Evolutionary conservation across 2,329 filamentous ascomycete genomes (phyloP).

Genomic region (Biscogniauxia marginata): DNA sequence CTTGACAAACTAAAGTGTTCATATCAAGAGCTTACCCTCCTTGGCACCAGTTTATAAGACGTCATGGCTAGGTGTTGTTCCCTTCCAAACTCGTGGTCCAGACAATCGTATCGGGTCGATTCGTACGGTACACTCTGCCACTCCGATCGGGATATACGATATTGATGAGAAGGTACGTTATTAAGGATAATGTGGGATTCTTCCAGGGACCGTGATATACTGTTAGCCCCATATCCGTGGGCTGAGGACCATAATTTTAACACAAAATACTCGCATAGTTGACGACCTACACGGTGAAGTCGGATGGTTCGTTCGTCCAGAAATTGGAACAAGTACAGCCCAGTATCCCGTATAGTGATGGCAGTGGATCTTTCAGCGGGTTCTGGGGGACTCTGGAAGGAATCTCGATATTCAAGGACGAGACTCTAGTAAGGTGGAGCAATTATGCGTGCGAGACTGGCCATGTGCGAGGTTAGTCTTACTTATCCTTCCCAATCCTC

Average conservation of each 20-base stretch:
- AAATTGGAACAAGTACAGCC: slow-evolving; percentile 13
- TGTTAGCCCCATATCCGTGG: no score
- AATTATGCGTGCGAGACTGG: slow-evolving; percentile 15
- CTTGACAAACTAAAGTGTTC: neutral
- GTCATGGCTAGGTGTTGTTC: slow-evolving; percentile 2
- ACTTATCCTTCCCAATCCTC: neutral
- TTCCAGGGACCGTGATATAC: no score
- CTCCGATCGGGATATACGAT: no score
- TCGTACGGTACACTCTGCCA: no score
- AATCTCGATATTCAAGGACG: slow-evolving; percentile 9
- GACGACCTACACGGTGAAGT: slow-evolving; percentile 3
- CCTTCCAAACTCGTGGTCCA: no score
- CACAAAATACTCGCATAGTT: slow-evolving; percentile 3
- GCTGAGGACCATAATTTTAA: no score
- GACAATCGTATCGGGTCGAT: no score
- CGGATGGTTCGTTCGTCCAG: slow-evolving; percentile 15
- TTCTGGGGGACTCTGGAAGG: slow-evolving; percentile 12
- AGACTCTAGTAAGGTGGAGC: slow-evolving; percentile 9
- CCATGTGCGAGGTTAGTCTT: slow-evolving; percentile 10
- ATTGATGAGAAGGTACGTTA: no score
- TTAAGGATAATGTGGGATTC: no score
- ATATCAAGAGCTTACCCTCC: no score
- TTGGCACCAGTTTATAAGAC: slow-evolving; percentile 12
- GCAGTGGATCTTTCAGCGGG: slow-evolving; percentile 15
- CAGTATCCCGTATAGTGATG: slow-evolving; percentile 2